Base-by-base conservation (phyloP, 164 flowering plant species). In the Malania oleifera region DNA sequence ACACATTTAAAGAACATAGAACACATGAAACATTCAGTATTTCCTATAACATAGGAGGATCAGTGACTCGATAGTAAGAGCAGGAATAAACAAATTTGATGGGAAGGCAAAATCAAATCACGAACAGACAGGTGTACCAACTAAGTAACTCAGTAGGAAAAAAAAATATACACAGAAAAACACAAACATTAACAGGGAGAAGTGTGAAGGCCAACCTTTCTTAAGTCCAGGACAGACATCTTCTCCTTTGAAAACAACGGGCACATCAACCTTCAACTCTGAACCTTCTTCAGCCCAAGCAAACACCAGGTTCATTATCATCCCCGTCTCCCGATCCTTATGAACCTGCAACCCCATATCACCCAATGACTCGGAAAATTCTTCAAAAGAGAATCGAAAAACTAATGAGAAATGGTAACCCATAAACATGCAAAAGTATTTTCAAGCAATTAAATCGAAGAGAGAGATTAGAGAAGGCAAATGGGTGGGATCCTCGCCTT, bases 271-370 rank as follows among this genome's bases (percentile, higher is more conserved):
- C 46, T 17, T 11, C 46, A 43, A 43, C 9, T 43, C 46, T 0
- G 19, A n/a, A 7, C 46, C 20, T 43, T 43, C 46, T 4, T 43
- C 46, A 17, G 46, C 46, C 46, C 46, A 43, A n/a, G 18, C 22
- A 43, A 43, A 43, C 17, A 43, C 46, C 46, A 43, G 1, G 22
- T 43, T 43, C 46, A 43, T 5, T 18, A 43, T 17, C 20, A n/a
- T 63, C 34, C 93, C 93, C 0, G 77, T 75, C 57, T 77, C 81
- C n/a, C 73, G 66, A 37, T 83, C 75, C 71, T 69, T 79, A 62
- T 88, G 95, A 69, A 91, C 57, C 96, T 88, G 69, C 50, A 65
- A 61, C 29, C 35, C 20, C 19, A 12, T 15, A 41, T 6, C 1
- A 15, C 2, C 27, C 27, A 52, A 49, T 28, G 35, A 22, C 17